Evolutionary conservation across 1,284 basidiomycete genomes (phyloP).

Genomic region (Coniophora puteana): DNA sequence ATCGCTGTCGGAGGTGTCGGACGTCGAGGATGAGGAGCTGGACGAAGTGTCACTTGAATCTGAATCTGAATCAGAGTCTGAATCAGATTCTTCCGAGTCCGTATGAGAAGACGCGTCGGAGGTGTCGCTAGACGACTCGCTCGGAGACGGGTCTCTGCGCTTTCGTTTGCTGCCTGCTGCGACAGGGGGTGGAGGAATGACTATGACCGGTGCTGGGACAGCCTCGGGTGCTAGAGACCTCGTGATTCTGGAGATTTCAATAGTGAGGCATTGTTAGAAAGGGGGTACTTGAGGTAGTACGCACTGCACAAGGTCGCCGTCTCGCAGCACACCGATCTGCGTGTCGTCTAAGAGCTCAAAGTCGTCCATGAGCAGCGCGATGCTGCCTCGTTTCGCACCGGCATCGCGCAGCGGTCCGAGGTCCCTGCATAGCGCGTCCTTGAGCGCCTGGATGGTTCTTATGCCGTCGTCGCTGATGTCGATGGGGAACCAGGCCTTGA

Average conservation of each 20-base stretch:
- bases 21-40: neutral
- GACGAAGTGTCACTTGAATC: constrained; percentile 15
- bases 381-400: constrained; percentile 14
- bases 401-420: constrained; percentile 13
- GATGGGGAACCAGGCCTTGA: constrained; percentile 41
- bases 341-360: constrained; percentile 41
- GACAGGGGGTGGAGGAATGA: too few species aligned
- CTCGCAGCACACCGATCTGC: constrained; percentile 35
- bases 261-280: too few species aligned
- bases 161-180: too few species aligned
- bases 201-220: too few species aligned
- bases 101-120: constrained; percentile 7
- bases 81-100: constrained; percentile 11
- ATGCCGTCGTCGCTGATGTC: neutral
- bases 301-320: constrained; percentile 42
- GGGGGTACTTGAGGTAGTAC: constrained; percentile 16
- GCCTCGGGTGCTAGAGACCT: too few species aligned
- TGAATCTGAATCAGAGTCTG: constrained; percentile 24
- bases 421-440: constrained; percentile 15
- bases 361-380: constrained; percentile 37
- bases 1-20: constrained; percentile 2
- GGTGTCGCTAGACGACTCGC: constrained; percentile 9
- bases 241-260: too few species aligned
- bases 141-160: too few species aligned
- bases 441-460: constrained; percentile 15